Percentiles rank a stretch among this genome's conserved stretches.
Evolutionary conservation across 805 yeast species (phyloP).

Genomic region (Cyberlindnera nakhonratchasimensis): DNA sequence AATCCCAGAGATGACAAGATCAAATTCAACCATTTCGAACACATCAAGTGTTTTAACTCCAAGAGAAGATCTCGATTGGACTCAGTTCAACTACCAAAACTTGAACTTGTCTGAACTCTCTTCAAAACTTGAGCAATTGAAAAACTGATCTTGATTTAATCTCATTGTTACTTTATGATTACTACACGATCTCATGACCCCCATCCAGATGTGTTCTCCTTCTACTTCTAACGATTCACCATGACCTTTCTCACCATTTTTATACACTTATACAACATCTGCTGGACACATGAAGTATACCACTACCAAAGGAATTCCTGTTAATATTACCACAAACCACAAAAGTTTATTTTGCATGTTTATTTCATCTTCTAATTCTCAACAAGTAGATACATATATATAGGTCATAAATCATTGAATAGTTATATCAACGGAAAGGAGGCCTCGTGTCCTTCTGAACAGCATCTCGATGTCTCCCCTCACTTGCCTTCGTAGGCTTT

Average conservation of each 20-base stretch:
- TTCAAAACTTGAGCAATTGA: constrained; percentile 18
- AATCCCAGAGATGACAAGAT: constrained; percentile 25
- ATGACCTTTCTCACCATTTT: neutral
- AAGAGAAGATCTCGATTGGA: constrained; percentile 15
- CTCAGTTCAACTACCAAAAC: constrained; percentile 17
- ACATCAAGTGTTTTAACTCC: constrained; percentile 12
- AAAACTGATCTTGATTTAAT: neutral
- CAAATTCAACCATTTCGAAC: constrained; percentile 20
- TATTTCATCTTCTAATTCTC: too few species aligned
- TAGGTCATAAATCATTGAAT: neutral
- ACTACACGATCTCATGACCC: neutral
- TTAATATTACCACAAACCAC: neutral
- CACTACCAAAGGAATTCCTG: neutral
- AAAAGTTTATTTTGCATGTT: neutral
- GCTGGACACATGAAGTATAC: constrained; percentile 2
- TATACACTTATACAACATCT: constrained; percentile 1
- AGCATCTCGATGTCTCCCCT: constrained; percentile 16
- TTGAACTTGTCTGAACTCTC: constrained; percentile 22
- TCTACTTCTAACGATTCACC: neutral
- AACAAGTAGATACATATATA: neutral
- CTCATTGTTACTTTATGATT: neutral
- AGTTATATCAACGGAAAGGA: constrained; percentile 22
- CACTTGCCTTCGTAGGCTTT: constrained; percentile 26
- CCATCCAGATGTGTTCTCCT: neutral
- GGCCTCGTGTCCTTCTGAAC: constrained; percentile 22